Base-by-base conservation (phyloP, 345 rosid genomes). In the Mallotus nudiflorus region DNA sequence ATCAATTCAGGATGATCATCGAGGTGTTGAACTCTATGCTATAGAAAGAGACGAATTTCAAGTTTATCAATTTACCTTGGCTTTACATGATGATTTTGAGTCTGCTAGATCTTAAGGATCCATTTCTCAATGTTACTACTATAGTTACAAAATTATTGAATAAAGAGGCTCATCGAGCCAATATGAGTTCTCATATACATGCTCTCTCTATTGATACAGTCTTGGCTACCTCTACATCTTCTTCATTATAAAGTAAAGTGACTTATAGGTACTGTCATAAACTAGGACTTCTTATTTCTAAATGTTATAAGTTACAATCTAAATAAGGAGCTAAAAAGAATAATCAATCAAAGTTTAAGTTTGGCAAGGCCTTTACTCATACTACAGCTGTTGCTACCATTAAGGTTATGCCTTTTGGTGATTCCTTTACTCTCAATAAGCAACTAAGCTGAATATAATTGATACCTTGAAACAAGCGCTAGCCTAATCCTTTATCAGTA, bases 71-170 rank as follows among this genome's bases (percentile, higher is more conserved):
- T n/a, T n/a, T n/a, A n/a, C n/a, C n/a, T n/a, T n/a, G n/a, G n/a
- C n/a, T n/a, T n/a, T n/a, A 18, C 8, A 62, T 62, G 6, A 35
- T 39, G 66, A 35, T 4, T 62, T 62, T 42, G 66, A 62, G 18
- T 20, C 7, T 35, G 66, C 37, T 37, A 12, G 24, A 16, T 35
- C 48, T 39, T 62, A 6, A 22, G 50, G 66, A 62, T 20, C 66
- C 48, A 6, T 62, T 62, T 62, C 24, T 25, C 7, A 46, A 46
- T 4, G 5, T 15, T 46, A 13, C 5, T 2, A 15, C 18, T 46
- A 13, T 46, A 2, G 50, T 46, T 14, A 14, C 6, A 15, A 14
- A 15, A 46, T 15, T 46, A 9, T 8, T 9, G 3, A 2, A 4
- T 46, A 3, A 2, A 46, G n/a, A n/a, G n/a, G n/a, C n/a, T n/a